phyloP scores from a whole-genome alignment of 1,139 yeast species.

The Kodamaea suecica region DNA sequence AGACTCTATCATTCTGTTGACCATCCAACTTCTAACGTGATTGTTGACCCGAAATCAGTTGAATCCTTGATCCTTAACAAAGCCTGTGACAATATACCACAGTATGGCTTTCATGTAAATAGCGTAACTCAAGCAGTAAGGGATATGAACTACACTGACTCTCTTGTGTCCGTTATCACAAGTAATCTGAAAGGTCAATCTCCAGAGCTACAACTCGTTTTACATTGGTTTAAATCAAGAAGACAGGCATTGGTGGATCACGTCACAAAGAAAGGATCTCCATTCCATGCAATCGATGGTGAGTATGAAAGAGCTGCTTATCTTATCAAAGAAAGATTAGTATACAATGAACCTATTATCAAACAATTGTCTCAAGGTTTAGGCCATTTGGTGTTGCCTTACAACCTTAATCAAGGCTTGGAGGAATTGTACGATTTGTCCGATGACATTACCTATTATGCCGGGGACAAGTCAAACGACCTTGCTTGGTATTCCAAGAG shows the following conservation, averaged over 20 bases:
- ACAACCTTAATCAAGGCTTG: slow-evolving; percentile 47
- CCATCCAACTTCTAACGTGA: slow-evolving; percentile 34
- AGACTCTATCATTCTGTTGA: slow-evolving; percentile 33
- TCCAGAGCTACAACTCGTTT: slow-evolving; percentile 47
- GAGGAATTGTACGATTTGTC: slow-evolving; percentile 71
- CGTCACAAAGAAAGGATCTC: slow-evolving; percentile 24
- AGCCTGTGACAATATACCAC: slow-evolving; percentile 56
- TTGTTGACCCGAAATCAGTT: slow-evolving; percentile 27
- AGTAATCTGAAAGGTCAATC: slow-evolving; percentile 30
- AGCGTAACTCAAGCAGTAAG: slow-evolving; percentile 63
- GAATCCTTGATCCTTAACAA: slow-evolving; percentile 35
- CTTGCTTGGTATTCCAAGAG: slow-evolving; percentile 94
- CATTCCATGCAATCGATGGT: slow-evolving; percentile 27
- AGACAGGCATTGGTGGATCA: slow-evolving; percentile 33
- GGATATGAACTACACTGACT: slow-evolving; percentile 61
- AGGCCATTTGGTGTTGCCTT: slow-evolving; percentile 53
- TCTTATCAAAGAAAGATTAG: slow-evolving; percentile 59
- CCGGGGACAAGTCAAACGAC: slow-evolving; percentile 82
- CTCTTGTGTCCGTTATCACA: slow-evolving; percentile 58
- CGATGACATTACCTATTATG: slow-evolving; percentile 78
- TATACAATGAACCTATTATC: slow-evolving; percentile 56
- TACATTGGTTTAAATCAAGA: slow-evolving; percentile 39
- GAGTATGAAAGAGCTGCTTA: slow-evolving; percentile 60
- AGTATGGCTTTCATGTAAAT: slow-evolving; percentile 60
- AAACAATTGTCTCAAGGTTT: slow-evolving; percentile 46